phyloP scores from a whole-genome alignment of 1,284 basidiomycete genomes.

The Austroboletus rostrupii region DNA sequence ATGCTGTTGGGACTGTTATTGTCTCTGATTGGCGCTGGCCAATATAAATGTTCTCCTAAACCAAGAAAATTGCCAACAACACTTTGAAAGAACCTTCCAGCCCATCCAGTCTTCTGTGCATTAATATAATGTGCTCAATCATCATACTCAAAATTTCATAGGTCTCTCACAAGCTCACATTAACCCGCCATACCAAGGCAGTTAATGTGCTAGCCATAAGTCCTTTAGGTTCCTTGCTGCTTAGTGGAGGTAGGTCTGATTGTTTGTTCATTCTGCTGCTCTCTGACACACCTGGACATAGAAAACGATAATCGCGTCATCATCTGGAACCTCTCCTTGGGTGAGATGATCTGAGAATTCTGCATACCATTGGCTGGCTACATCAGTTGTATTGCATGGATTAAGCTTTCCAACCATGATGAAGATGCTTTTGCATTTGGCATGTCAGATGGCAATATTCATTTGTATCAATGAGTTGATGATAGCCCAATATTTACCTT shows the following conservation, averaged over 20 bases:
- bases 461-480: not conserved
- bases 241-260: not conserved
- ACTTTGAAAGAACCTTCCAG: not conserved
- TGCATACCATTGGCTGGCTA: not conserved
- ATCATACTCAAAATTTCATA: not conserved
- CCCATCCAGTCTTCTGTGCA: not conserved
- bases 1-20: not conserved
- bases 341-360: constrained; percentile 2
- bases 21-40: not conserved
- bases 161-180: not conserved
- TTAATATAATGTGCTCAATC: not conserved
- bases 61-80: not conserved
- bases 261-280: not conserved
- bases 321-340: constrained; percentile 1
- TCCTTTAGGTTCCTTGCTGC: not conserved
- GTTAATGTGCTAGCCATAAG: not conserved
- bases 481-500: not conserved
- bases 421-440: constrained; percentile 1
- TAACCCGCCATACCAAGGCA: not conserved
- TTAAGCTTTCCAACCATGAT: not conserved
- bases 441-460: constrained; percentile 1
- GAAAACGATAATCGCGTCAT: constrained; percentile 2
- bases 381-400: constrained; percentile 1
- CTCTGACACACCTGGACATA: not conserved
- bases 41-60: not conserved